Percentiles rank a stretch among this genome's conserved stretches.
These are phyloP conservation scores for Epichloe gansuensis DNA, from an alignment of 2,329 filamentous ascomycete genomes.

Conservation along the genomic window DNA sequence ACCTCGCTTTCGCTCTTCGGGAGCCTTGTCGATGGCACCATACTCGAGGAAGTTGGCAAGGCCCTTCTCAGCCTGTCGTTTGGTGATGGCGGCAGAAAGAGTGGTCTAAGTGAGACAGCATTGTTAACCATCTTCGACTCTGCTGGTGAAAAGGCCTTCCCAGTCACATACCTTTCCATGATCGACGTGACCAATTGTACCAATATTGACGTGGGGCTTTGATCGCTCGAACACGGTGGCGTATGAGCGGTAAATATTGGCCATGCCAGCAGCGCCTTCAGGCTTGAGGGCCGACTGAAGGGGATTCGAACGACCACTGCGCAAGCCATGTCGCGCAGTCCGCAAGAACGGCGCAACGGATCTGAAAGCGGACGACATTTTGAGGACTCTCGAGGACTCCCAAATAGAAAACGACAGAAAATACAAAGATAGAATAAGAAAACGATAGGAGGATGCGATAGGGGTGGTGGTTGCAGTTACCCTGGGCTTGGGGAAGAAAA, in stretches of 20 bases:
- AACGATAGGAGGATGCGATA: constrained; percentile 9
- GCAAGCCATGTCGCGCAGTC: constrained; percentile 65
- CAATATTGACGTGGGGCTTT: constrained; percentile 98
- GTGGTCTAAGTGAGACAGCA: constrained; percentile 57
- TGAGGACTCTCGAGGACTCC: constrained; percentile 20
- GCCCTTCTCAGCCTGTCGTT: constrained; percentile 91
- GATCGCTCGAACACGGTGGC: constrained; percentile 68
- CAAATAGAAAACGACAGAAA: background rate
- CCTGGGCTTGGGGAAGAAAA: constrained; percentile 10
- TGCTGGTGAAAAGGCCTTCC: background rate
- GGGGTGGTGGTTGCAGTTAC: constrained; percentile 12
- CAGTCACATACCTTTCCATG: constrained; percentile 73
- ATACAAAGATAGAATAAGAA: constrained; percentile 16
- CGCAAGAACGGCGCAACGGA: constrained; percentile 68
- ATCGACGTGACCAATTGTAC: constrained; percentile 98
- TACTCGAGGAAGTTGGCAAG: constrained; percentile 93
- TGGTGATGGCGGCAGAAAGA: constrained; percentile 96
- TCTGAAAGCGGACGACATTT: constrained; percentile 73
- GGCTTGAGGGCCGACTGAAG: constrained; percentile 57
- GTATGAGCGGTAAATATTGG: constrained; percentile 54
- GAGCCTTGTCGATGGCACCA: constrained; percentile 95
- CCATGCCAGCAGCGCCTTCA: constrained; percentile 50
- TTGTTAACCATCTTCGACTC: background rate
- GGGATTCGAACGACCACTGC: constrained; percentile 59
- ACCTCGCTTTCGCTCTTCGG: constrained; percentile 98